phyloP scores from a whole-genome alignment of 176 grass and related monocot genomes.

The Hyparrhenia diplandra region DNA sequence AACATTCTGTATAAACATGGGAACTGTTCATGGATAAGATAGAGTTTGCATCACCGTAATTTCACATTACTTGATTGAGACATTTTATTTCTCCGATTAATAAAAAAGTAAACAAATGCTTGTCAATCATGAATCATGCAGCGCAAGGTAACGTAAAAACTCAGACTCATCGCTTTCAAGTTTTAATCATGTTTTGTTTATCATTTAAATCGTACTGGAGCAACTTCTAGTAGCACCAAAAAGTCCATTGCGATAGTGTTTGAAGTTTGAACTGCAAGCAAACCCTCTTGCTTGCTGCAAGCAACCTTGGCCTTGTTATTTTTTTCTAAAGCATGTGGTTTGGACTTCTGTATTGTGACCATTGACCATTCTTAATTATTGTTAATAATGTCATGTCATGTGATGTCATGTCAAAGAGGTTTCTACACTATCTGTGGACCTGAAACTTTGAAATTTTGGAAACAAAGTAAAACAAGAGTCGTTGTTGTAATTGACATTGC shows the following conservation, averaged over 20 bases:
- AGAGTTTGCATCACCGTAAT: neutral
- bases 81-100: neutral
- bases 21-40: neutral
- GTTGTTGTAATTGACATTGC: neutral
- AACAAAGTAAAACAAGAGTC: neutral
- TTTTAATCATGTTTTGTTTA: neutral
- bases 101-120: neutral
- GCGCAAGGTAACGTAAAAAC: no score
- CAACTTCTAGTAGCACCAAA: conserved; percentile 10
- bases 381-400: neutral
- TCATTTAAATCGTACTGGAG: neutral
- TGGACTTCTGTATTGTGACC: neutral
- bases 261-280: neutral
- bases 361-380: neutral
- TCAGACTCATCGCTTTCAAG: neutral
- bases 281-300: conserved; percentile 16
- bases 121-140: conserved; percentile 4
- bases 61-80: neutral
- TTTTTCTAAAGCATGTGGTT: neutral
- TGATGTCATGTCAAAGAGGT: neutral
- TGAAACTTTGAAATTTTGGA: neutral
- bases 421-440: neutral
- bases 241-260: neutral
- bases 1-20: neutral
- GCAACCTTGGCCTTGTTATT: neutral